Evolutionary conservation across 1,284 basidiomycete species (phyloP), one percentile per base, ranked within the genome.

Genomic region (Caloboletus inedulis): DNA sequence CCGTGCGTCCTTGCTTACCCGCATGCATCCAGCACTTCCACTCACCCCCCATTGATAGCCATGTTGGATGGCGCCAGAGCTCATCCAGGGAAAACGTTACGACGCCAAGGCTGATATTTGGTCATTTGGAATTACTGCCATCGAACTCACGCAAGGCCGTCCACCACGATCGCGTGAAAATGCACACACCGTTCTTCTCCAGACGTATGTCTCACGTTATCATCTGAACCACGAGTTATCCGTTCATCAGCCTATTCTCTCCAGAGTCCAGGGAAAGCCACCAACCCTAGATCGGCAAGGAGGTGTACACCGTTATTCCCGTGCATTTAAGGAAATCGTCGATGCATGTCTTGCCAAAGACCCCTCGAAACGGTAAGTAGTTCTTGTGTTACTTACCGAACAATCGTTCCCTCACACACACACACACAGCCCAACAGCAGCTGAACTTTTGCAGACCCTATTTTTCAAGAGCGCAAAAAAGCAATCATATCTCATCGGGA

Each of bases 51-150:
- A 21, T 46, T 34, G 44, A 54, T 37, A 87, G 81, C 93, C 93
- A 1, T 92, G 89, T 64, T 95, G 91, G 90, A 95, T 95, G 92
- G 91, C 93, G 0, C 93, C 93, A 3, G 92, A 95, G 61, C 80
- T 95, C 25, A 90, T 95, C 43, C 82, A 88, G 60, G 86, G 91
- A 49, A 84, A 81, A 59, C 83, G 85, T 57, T 95, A 95, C 68
- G 91, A 93, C 64, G 82, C 82, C 19, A 85, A 84, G 61, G 90
- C 91, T 40, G 92, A 94, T 64, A 92, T 95, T 55, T 95, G 91
- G 91, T 91, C 88, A 40, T 91, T 94, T 65, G 93, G 90, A 25
- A 93, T 95, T 59, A 94, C 90, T 14, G 90, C 92, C 7, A 75
- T 94, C 37, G 92, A 95, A 68, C 76, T 95, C 21, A 78, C 88